Evolutionary conservation across 1,139 yeast genomes (phyloP), one percentile per base, ranked within the genome.

Genomic region (Kodamaea plutei): DNA sequence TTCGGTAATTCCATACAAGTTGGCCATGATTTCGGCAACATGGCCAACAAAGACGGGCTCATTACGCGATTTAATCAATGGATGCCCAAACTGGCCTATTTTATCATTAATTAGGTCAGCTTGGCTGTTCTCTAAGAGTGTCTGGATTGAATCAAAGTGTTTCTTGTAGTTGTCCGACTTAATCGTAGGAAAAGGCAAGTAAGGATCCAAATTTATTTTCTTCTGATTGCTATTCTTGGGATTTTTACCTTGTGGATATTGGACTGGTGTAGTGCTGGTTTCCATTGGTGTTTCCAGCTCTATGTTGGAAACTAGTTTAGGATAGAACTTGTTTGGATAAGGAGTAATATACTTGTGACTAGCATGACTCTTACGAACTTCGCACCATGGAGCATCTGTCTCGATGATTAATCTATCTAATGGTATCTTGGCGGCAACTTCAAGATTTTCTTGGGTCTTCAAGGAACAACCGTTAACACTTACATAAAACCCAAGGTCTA

Each of bases 321-420:
- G 84, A 41, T 75, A 77, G 36, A 64, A 75, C 14, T 52, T 58
- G 45, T 73, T 76, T 2, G 84, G 84, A 37, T 76, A 73, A 5
- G 62, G 50, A 1, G 75, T 55, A 16, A 84, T 49, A 41, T 61
- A 71, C 41, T 73, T 61, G 54, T 74, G 77, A 11, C 93, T 74
- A 3, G 89, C 88, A 52, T 87, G 96, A 6, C 93, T 71, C 41
- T 77, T 84, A 35, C 94, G 69, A 25, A 91, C 76, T 49, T 89
- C 97, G 60, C 99, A 91, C 98, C 98, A 91, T 1, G 99, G 98
- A 1, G 97, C 89, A 58, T 91, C 97, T 0, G 97, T 89, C 54
- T 91, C 99, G 14, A 91, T 72, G 73, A 91, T 60, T 23, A 91
- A 56, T 44, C 67, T 69, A 8, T 79, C 74, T 7, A 76, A 48